phyloP scores from a whole-genome alignment of 2,329 filamentous ascomycete species.

The Aplosporella prunicola region DNA sequence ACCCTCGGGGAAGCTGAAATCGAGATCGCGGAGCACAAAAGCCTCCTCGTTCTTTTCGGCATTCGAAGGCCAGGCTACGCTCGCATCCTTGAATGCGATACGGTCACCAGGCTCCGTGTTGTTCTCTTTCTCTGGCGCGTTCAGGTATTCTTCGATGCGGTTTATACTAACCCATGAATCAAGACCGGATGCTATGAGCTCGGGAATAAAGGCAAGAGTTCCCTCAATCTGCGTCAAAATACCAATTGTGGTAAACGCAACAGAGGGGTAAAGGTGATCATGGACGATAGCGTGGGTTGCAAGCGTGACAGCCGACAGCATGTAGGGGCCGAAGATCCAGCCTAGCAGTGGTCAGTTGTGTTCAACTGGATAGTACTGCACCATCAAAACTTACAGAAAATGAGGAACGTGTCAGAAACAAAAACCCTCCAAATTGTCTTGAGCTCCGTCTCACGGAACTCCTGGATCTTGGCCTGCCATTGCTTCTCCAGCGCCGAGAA shows the following conservation, averaged over 20 bases:
- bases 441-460: conserved; percentile 58
- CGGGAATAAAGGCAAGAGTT: conserved; percentile 60
- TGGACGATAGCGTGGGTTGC: conserved; percentile 57
- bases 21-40: conserved; percentile 57
- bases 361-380: too few species aligned
- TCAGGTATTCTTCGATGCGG: conserved; percentile 63
- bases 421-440: conserved; percentile 58
- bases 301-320: conserved; percentile 62
- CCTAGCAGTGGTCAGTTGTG: too few species aligned
- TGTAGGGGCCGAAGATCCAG: conserved; percentile 59
- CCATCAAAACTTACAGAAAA: too few species aligned
- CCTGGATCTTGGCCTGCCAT: conserved; percentile 62
- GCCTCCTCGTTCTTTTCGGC: conserved; percentile 37
- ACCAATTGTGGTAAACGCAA: conserved; percentile 70
- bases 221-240: conserved; percentile 67
- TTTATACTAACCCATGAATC: conserved; percentile 65
- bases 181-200: conserved; percentile 59
- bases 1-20: conserved; percentile 55
- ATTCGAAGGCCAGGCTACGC: conserved; percentile 66
- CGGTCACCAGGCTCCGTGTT: conserved; percentile 47
- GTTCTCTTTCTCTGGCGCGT: conserved; percentile 53
- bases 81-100: conserved; percentile 57
- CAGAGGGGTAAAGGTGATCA: conserved; percentile 55
- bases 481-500: conserved; percentile 67
- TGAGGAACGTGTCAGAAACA: conserved; percentile 45